phyloP scores from a whole-genome alignment of 2,329 filamentous ascomycete species.

The Pseudopyricularia javanii region DNA sequence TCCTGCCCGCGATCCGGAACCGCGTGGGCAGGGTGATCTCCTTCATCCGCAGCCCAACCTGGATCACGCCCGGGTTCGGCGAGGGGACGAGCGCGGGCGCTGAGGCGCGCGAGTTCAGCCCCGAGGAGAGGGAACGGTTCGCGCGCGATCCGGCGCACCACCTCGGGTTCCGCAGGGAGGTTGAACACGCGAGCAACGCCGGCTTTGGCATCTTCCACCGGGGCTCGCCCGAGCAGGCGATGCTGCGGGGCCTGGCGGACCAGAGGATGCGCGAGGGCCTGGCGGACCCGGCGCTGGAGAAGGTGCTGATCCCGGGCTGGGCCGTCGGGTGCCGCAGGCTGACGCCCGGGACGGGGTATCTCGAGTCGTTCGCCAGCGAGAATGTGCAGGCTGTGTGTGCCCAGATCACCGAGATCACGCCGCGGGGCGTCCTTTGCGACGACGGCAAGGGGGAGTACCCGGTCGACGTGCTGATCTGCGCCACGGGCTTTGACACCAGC shows the following conservation, averaged over 20 bases:
- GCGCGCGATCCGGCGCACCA: constrained; percentile 5
- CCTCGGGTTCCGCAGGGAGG: constrained; percentile 6
- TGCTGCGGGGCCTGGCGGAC: constrained; percentile 2
- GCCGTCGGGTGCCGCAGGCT: constrained; percentile 28
- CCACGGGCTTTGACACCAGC: constrained; percentile 22
- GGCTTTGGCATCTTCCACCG: constrained; percentile 5
- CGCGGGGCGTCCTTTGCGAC: constrained; percentile 15
- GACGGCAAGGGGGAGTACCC: constrained; percentile 15
- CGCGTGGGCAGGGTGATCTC: constrained; percentile 4
- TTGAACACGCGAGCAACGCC: constrained; percentile 7
- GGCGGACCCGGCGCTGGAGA: constrained; percentile 24
- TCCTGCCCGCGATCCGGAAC: constrained; percentile 11
- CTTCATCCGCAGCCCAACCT: constrained; percentile 9
- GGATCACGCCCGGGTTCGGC: constrained; percentile 5
- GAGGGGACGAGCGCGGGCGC: constrained; percentile 3
- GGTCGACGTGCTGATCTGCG: constrained; percentile 18
- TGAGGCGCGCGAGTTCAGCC: constrained; percentile 6
- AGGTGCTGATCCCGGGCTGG: constrained; percentile 28
- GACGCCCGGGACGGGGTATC: constrained; percentile 27
- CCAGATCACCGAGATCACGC: not conserved
- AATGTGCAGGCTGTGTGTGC: constrained; percentile 28
- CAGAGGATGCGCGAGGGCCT: constrained; percentile 14
- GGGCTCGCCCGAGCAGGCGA: constrained; percentile 1
- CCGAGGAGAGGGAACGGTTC: constrained; percentile 7
- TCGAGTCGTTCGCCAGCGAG: constrained; percentile 25